Evolutionary conservation across 1,284 basidiomycete species (phyloP), one percentile per base, ranked within the genome.

Genomic region (Exsudoporus floridanus): DNA sequence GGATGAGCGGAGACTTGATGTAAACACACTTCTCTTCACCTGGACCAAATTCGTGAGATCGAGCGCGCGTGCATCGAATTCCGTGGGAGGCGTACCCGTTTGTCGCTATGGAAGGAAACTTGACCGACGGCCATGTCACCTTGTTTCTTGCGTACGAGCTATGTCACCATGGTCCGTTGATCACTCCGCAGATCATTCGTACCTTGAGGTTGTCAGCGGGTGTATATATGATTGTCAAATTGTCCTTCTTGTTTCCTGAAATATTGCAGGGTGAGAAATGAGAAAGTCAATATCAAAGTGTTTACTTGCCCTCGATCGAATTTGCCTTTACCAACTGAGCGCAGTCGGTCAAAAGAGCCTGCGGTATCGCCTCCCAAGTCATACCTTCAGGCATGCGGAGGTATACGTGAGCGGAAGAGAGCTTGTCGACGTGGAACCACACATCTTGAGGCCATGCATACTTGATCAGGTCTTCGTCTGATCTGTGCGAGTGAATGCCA

Each of bases 251-350:
- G 77, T 98, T 98, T 3, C 94, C 94, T 94, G 40, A 2, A 42
- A 47, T n/a, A 47, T 28, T 7, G 1, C 30, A 6, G 27, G 36
- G 33, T 55, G 5, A 60, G 46, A 1, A 12, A 38, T 2, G 18
- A 21, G 31, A 35, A 19, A n/a, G 21, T 18, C 16, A 21, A 5
- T 2, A 16, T 18, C 1, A 1, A 13, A 13, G 28, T 13, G 40
- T n/a, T 40, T 48, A 62, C 74, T 54, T 60, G 90, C 94, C 92
- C 77, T 98, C 93, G 50, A 99, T 99, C 4, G 92, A 95, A 65
- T 98, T 98, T 0, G 96, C 95, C 72, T 99, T 99, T 39, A 98
- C 94, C 1, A 99, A 77, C 70, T 99, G 96, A 0, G 93, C 91
- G 58, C 92, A 92, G 68, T 99, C 95, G 9, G 78, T 77, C 23